A percentile compares a stretch with the other conserved stretches of the same genome.
phyloP scores from a whole-genome alignment of 495 filamentous ascomycete species.

The Cercophora samala region DNA sequence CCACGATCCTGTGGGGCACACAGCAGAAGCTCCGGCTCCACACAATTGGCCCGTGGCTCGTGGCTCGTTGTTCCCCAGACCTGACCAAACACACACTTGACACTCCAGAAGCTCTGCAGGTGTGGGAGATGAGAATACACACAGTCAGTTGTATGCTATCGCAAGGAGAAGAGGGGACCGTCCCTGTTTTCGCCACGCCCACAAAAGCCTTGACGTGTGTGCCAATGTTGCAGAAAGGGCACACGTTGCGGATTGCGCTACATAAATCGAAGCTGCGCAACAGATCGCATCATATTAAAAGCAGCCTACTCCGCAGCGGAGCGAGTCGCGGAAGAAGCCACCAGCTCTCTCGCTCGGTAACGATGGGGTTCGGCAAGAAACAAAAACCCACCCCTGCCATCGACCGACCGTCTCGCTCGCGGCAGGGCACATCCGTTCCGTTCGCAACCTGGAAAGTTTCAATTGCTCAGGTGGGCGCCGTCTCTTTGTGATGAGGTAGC shows the following conservation, averaged over 20 bases:
- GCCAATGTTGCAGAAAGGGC: background rate
- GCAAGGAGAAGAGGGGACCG: background rate
- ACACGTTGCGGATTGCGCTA: background rate
- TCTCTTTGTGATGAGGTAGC: background rate
- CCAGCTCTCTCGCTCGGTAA: constrained; percentile 1
- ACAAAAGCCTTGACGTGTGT: background rate
- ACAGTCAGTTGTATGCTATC: background rate
- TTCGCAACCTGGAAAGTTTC: too few species aligned
- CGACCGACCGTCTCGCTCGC: too few species aligned
- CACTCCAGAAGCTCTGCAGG: background rate
- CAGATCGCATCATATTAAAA: constrained; percentile 19
- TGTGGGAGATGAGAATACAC: too few species aligned
- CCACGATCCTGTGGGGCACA: background rate
- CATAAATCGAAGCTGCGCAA: constrained; percentile 7
- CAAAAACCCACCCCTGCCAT: too few species aligned
- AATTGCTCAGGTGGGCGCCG: too few species aligned
- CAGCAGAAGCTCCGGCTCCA: background rate
- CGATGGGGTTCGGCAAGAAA: background rate
- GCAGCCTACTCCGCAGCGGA: constrained; percentile 26
- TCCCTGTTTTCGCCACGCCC: background rate
- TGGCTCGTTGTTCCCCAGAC: background rate
- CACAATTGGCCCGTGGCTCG: background rate
- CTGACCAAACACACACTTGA: background rate
- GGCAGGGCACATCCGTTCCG: too few species aligned
- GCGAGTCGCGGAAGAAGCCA: constrained; percentile 25